These are phyloP conservation scores for Pyrus communis DNA, from an alignment of 306 rosid species.

Conservation along the genomic window DNA sequence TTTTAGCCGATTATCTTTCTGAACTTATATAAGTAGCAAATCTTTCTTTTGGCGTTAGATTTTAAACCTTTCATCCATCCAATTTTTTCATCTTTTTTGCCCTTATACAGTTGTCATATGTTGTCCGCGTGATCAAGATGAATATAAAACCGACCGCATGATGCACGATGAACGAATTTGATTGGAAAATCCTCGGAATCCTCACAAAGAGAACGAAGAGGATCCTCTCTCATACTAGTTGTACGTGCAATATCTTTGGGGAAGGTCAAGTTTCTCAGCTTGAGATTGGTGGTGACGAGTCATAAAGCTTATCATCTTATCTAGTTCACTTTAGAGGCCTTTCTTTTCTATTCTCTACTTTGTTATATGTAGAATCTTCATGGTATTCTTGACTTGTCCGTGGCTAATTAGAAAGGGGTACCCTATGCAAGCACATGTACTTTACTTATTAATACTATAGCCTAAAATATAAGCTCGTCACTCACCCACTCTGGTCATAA, in stretches of 20 bases:
- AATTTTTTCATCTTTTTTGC: too few relatives aligned
- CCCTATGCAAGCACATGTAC: background rate
- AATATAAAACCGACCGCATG: too few relatives aligned
- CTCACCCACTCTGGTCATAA: background rate
- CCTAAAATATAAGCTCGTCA: background rate
- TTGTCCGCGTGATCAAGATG: too few relatives aligned
- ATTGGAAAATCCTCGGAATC: rapidly evolving
- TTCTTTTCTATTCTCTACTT: background rate
- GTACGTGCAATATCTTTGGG: background rate
- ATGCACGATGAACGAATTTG: too few relatives aligned
- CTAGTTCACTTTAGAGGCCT: background rate
- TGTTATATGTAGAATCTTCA: conserved; percentile 23
- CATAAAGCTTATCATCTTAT: conserved; percentile 20
- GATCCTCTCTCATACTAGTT: too few relatives aligned
- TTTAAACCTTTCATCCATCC: too few relatives aligned
- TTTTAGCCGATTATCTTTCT: too few relatives aligned
- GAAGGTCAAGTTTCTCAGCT: background rate
- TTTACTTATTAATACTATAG: background rate
- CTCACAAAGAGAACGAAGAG: too few relatives aligned
- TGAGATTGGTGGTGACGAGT: conserved; percentile 26
- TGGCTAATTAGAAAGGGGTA: background rate
- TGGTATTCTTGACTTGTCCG: background rate
- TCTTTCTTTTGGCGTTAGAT: too few relatives aligned
- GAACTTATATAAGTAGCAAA: too few relatives aligned
- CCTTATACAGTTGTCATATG: too few relatives aligned